Percentiles rank a stretch among this genome's conserved stretches.
Conservation (phyloP, 2,329 filamentous ascomycete species). For the Epichloe gansuensis region DNA sequence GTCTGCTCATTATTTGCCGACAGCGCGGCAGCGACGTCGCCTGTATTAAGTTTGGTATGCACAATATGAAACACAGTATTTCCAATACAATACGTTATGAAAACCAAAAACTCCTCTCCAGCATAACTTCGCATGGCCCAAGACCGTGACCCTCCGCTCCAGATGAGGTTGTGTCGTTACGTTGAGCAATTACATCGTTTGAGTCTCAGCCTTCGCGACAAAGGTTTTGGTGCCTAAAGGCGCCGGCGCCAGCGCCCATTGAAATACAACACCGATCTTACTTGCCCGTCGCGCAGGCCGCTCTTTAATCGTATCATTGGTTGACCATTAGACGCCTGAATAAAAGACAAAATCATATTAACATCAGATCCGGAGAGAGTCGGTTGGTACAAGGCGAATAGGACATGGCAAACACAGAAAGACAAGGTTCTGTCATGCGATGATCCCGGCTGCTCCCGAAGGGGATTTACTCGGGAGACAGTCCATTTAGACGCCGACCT, state of each 20-base stretch:
- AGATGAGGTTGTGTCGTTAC: background rate
- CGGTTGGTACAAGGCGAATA: background rate
- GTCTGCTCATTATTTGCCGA: background rate
- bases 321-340: slow-evolving; percentile 4
- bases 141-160: background rate
- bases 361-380: background rate
- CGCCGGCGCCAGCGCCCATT: background rate
- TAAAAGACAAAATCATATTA: background rate
- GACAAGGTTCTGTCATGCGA: background rate
- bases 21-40: background rate
- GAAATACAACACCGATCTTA: background rate
- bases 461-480: background rate
- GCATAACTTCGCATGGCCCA: background rate
- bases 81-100: slow-evolving; percentile 6
- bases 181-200: background rate
- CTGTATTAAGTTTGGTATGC: slow-evolving; percentile 8
- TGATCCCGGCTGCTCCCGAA: background rate
- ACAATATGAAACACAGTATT: slow-evolving; percentile 10
- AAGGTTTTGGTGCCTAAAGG: background rate
- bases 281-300: background rate
- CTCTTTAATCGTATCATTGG: background rate
- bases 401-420: background rate
- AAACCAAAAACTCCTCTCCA: background rate
- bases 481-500: slow-evolving; percentile 34
- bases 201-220: background rate